Evolutionary conservation across 345 rosid species (phyloP).

Genomic region (Abelmoschus esculentus): DNA sequence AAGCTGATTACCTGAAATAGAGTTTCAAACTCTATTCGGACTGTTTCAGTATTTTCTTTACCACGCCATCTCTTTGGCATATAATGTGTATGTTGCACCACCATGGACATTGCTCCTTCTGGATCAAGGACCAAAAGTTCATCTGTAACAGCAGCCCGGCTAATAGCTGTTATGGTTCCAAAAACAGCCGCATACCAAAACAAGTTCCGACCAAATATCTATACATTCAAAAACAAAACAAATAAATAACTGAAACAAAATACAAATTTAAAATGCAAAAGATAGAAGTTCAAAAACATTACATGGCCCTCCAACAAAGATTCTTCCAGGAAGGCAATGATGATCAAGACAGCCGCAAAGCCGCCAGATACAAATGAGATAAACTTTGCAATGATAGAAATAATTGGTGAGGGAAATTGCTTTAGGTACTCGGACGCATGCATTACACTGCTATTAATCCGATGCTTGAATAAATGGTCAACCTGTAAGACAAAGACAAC

Average conservation of each 20-base stretch:
- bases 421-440: conserved; percentile 84
- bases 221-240: conserved; percentile 18
- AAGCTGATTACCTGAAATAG: conserved; percentile 69
- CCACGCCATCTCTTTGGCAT: conserved; percentile 99
- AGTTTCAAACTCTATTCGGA: conserved; percentile 78
- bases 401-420: conserved; percentile 88
- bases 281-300: conserved; percentile 22
- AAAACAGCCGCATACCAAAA: conserved; percentile 99
- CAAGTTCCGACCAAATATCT: conserved; percentile 96
- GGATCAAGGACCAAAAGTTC: conserved; percentile 86
- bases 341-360: conserved; percentile 88
- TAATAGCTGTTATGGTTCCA: conserved; percentile 93
- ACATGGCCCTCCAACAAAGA: conserved; percentile 98
- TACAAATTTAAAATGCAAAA: not conserved
- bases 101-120: conserved; percentile 79
- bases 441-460: conserved; percentile 74
- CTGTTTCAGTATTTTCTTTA: conserved; percentile 70
- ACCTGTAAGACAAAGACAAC: conserved; percentile 43
- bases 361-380: conserved; percentile 96
- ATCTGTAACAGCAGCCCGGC: conserved; percentile 87
- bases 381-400: conserved; percentile 84
- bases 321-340: conserved; percentile 97
- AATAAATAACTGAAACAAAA: conserved; percentile 5
- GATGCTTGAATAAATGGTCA: conserved; percentile 97
- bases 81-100: conserved; percentile 87